Conservation (phyloP, 257 asterid genomes). For the Nicotiana undulata region DNA sequence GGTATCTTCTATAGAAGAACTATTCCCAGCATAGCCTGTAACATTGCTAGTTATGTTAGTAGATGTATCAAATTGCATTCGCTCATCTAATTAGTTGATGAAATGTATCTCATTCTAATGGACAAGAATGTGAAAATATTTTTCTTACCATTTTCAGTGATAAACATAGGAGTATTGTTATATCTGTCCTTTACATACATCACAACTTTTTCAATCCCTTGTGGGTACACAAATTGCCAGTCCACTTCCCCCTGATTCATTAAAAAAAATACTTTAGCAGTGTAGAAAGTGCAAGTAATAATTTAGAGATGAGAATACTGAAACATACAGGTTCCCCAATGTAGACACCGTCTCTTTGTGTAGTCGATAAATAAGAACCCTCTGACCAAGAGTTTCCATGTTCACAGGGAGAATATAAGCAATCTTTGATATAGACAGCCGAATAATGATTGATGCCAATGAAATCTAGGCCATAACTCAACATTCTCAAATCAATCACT, state of each 20-base stretch:
- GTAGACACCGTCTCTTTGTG: constrained; percentile 28
- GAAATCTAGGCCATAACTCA: constrained; percentile 34
- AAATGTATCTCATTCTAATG: background rate
- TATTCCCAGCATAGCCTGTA: constrained; percentile 35
- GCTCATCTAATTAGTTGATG: background rate
- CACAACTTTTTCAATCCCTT: constrained; percentile 49
- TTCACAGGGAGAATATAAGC: constrained; percentile 39
- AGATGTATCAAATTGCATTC: background rate
- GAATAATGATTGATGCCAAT: constrained; percentile 55
- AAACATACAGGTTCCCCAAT: constrained; percentile 45
- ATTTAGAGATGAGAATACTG: background rate
- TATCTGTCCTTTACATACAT: constrained; percentile 46
- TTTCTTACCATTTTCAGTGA: constrained; percentile 54
- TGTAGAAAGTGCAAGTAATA: background rate
- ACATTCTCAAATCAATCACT: constrained; percentile 7
- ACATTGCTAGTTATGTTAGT: background rate
- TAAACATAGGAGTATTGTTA: constrained; percentile 47
- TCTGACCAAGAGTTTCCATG: constrained; percentile 32
- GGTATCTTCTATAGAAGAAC: constrained; percentile 15
- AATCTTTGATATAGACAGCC: constrained; percentile 43
- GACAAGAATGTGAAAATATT: background rate
- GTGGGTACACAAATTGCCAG: constrained; percentile 44
- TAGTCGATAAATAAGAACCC: constrained; percentile 29
- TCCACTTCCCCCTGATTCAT: constrained; percentile 32
- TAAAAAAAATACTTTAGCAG: background rate